Base-by-base conservation (phyloP, 495 filamentous ascomycete genomes). In the Penicillium subrubescens region DNA sequence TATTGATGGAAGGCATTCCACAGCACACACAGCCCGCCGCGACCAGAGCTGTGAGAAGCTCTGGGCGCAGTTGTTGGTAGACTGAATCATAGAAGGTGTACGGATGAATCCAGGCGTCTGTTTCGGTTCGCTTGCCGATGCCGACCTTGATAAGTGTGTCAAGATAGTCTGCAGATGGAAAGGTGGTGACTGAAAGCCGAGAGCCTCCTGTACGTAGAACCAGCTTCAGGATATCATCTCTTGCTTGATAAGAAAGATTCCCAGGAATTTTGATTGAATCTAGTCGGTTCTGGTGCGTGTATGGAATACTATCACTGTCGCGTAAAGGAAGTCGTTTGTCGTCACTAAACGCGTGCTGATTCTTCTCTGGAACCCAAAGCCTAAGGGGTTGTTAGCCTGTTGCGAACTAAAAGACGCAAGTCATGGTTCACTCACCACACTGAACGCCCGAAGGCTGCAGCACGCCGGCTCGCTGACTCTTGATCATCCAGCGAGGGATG, bases 141-240 rank as follows among this genome's bases (percentile, higher is more conserved):
- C 87, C 88, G 56, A 83, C 78, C 37, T 89, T 86, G n/a, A 88
- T 82, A 56, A 88, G 73, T 2, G 74, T 82, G 66, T 88, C 84
- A 31, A 89, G 79, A 7, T 84, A 72, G 35, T 84, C 82, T 3
- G 79, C 73, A 4, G 84, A 83, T 0, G 87, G 87, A 62, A 89
- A 88, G 0, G 84, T 79, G 5, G 83, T 79, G 0, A 86, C 79
- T 2, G 84, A 78, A 11, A 81, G 73, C 12, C 70, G 71, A 15
- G 79, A 73, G 27, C 73, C 82, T 31, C 67, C 71, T 21, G 67
- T 73, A 8, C 60, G 50, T 5, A 73, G 21, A 0, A 75, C 63
- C 27, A 75, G 27, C 19, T 71, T 68, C 21, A 75, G 70, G 44
- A 75, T 68, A 43, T 73, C 64, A 54, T 75, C 73, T 37, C 73